Evolutionary conservation across 495 filamentous ascomycete species (phyloP).

Genomic region (Penicillium canariense): DNA sequence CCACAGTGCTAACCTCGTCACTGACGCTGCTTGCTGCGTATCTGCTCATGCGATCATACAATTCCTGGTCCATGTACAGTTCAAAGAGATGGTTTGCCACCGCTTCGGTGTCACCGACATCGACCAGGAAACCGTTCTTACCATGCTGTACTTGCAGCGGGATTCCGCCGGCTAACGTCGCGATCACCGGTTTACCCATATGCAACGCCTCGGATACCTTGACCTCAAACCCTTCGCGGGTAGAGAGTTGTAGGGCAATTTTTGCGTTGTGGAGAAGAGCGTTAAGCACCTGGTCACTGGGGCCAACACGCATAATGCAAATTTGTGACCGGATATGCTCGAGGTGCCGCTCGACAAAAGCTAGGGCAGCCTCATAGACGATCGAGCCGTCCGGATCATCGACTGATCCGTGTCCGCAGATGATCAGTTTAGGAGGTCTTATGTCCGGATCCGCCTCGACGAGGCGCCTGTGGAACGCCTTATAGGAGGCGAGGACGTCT

Average conservation of each 20-base stretch:
- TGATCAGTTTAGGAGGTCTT: constrained; percentile 69
- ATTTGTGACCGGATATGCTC: constrained; percentile 47
- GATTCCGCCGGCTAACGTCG: neutral
- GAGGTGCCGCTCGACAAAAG: constrained; percentile 59
- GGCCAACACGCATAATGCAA: constrained; percentile 65
- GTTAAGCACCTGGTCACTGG: constrained; percentile 72
- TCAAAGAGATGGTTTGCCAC: neutral
- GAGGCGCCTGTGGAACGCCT: neutral
- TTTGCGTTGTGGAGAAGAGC: constrained; percentile 60
- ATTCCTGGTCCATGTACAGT: neutral
- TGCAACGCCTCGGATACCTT: constrained; percentile 74
- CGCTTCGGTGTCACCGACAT: neutral
- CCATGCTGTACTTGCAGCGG: neutral
- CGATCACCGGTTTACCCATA: constrained; percentile 33
- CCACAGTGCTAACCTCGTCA: neutral
- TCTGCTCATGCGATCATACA: neutral
- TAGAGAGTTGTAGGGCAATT: constrained; percentile 66
- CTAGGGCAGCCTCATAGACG: constrained; percentile 45
- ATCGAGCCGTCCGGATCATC: neutral
- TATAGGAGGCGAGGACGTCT: neutral
- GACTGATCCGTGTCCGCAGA: constrained; percentile 13
- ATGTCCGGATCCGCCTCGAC: constrained; percentile 59
- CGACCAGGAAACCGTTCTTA: neutral
- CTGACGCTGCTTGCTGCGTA: neutral
- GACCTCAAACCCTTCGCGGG: constrained; percentile 72